phyloP scores from a whole-genome alignment of 1,139 yeast genomes.

The Candida albicans region DNA sequence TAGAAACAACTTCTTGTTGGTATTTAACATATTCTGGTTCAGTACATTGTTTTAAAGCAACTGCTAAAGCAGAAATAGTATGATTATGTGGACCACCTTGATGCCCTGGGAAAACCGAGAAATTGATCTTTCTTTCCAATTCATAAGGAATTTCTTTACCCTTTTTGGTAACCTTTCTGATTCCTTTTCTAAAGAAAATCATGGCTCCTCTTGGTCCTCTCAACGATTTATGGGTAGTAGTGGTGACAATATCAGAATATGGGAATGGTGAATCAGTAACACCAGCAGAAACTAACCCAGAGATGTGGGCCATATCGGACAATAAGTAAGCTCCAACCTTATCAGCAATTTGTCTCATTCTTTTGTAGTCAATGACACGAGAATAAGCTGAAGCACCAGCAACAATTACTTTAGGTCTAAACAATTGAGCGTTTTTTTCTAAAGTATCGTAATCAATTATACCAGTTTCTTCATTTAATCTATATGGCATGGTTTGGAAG shows the following conservation, averaged over 20 bases:
- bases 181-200: conserved; percentile 95
- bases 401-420: conserved; percentile 91
- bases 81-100: conserved; percentile 99
- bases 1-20: conserved; percentile 77
- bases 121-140: conserved; percentile 86
- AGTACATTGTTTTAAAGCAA: conserved; percentile 87
- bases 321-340: conserved; percentile 89
- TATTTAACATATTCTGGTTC: conserved; percentile 84
- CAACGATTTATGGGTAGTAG: conserved; percentile 94
- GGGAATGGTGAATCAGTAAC: conserved; percentile 93
- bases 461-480: conserved; percentile 83
- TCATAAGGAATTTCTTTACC: conserved; percentile 88
- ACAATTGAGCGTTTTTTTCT: conserved; percentile 78
- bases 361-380: conserved; percentile 83
- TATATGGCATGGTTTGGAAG: conserved; percentile 96
- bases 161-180: conserved; percentile 78
- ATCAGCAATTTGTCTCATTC: conserved; percentile 88
- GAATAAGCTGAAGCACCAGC: conserved; percentile 98
- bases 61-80: conserved; percentile 93
- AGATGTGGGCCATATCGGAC: conserved; percentile 96
- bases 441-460: conserved; percentile 87
- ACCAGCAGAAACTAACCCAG: conserved; percentile 91
- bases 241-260: conserved; percentile 92
- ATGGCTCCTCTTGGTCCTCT: conserved; percentile 99
- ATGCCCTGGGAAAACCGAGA: conserved; percentile 97